These are phyloP conservation scores for Chrysoporthe austroafricana DNA, from an alignment of 2,329 filamentous ascomycete species.

Conservation along the genomic window DNA sequence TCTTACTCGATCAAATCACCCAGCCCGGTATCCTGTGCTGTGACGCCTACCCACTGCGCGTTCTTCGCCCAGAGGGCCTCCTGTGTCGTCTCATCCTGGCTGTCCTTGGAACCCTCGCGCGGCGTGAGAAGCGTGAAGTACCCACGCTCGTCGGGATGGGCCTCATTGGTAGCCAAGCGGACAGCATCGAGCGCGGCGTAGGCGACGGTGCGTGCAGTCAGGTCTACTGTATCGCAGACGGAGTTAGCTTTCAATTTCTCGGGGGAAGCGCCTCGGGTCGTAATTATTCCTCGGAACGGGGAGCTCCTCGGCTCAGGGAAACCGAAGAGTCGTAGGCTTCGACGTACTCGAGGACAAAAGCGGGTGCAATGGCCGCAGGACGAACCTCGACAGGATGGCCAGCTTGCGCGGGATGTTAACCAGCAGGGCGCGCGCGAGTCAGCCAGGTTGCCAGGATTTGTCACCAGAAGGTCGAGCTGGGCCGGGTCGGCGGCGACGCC, in stretches of 20 bases:
- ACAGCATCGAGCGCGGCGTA: slow-evolving; percentile 34
- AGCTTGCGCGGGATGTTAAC: slow-evolving; percentile 39
- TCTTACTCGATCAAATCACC: too few relatives aligned
- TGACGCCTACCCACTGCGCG: slow-evolving; percentile 36
- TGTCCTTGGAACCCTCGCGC: slow-evolving; percentile 38
- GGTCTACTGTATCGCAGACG: slow-evolving; percentile 30
- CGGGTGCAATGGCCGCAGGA: slow-evolving; percentile 31
- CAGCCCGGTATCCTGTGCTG: slow-evolving; percentile 6
- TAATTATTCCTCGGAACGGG: too few relatives aligned
- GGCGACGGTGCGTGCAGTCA: slow-evolving; percentile 37
- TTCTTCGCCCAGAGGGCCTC: slow-evolving; percentile 40
- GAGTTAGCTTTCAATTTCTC: too few relatives aligned
- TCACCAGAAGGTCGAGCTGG: slow-evolving; percentile 37
- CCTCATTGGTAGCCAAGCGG: slow-evolving; percentile 26
- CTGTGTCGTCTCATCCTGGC: slow-evolving; percentile 37
- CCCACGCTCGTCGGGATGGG: slow-evolving; percentile 37
- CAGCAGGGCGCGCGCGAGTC: slow-evolving; percentile 44
- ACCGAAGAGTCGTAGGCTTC: too few relatives aligned
- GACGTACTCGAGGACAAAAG: slow-evolving; percentile 33
- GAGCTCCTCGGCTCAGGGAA: too few relatives aligned
- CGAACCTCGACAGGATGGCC: slow-evolving; percentile 34
- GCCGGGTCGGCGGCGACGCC: slow-evolving; percentile 34
- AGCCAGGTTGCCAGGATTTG: slow-evolving; percentile 38
- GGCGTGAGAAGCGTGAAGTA: slow-evolving; percentile 40
- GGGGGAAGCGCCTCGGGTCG: too few relatives aligned